Percentiles rank a stretch among this genome's conserved stretches.
phyloP scores from a whole-genome alignment of 352 stramenopile genomes.

The Salisapilia sapeloensis region DNA sequence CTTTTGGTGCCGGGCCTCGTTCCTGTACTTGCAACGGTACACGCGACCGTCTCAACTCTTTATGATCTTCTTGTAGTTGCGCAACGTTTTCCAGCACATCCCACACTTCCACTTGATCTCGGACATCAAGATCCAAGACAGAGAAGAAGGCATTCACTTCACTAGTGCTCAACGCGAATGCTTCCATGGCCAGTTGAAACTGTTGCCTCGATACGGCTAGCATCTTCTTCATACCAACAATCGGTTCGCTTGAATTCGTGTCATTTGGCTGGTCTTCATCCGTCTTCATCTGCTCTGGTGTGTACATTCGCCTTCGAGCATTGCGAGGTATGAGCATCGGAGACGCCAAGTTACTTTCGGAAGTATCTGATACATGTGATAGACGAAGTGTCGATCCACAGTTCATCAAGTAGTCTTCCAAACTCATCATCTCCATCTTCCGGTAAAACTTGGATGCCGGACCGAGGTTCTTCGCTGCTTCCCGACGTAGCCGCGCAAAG shows the following conservation, averaged over 20 bases:
- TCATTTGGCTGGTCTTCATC: not conserved
- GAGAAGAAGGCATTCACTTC: slow-evolving; percentile 55
- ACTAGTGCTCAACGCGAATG: slow-evolving; percentile 16
- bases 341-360: not conserved
- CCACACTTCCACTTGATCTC: slow-evolving; percentile 29
- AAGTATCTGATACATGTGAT: slow-evolving; percentile 1
- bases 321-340: not conserved
- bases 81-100: slow-evolving; percentile 21
- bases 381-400: slow-evolving; percentile 16
- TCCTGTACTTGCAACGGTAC: slow-evolving; percentile 26
- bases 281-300: not conserved
- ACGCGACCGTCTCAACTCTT: slow-evolving; percentile 19
- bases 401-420: slow-evolving; percentile 50
- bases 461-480: slow-evolving; percentile 31
- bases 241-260: slow-evolving; percentile 8
- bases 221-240: slow-evolving; percentile 9
- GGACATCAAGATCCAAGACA: slow-evolving; percentile 26
- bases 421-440: slow-evolving; percentile 22
- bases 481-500: slow-evolving; percentile 28
- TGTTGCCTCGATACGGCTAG: slow-evolving; percentile 35
- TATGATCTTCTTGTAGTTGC: slow-evolving; percentile 22
- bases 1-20: too few relatives aligned
- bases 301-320: not conserved
- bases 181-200: slow-evolving; percentile 35
- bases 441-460: slow-evolving; percentile 14